phyloP scores from a whole-genome alignment of 495 filamentous ascomycete genomes.

The Neurospora sp. region DNA sequence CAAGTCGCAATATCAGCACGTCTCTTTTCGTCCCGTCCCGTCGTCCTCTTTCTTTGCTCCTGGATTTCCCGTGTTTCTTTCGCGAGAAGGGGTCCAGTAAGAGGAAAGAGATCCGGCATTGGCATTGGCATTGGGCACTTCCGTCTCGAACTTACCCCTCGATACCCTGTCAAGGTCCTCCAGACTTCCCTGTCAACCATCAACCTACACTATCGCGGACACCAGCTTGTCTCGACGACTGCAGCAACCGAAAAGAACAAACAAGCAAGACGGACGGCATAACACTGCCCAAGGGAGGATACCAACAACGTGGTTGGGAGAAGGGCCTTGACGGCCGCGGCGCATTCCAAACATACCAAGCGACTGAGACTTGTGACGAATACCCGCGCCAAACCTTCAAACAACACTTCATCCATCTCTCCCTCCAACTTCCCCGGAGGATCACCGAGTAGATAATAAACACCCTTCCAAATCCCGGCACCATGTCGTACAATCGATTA shows the following conservation, averaged over 20 bases:
- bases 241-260: background rate
- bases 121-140: background rate
- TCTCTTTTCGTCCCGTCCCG: background rate
- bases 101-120: background rate
- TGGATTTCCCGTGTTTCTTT: background rate
- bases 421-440: background rate
- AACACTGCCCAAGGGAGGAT: background rate
- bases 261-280: background rate
- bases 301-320: background rate
- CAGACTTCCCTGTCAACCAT: background rate
- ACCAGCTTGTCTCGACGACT: background rate
- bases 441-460: background rate
- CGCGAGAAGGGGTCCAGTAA: background rate
- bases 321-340: background rate
- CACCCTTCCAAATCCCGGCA: constrained; percentile 5
- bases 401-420: background rate
- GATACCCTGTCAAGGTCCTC: background rate
- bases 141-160: background rate
- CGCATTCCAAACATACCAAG: background rate
- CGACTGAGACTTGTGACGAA: background rate
- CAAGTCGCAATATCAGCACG: background rate
- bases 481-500: constrained; percentile 63
- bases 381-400: background rate
- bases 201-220: background rate
- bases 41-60: background rate